Evolutionary conservation across 306 rosid genomes (phyloP), one percentile per base, ranked within the genome.

Genomic region (Betula pendula): DNA sequence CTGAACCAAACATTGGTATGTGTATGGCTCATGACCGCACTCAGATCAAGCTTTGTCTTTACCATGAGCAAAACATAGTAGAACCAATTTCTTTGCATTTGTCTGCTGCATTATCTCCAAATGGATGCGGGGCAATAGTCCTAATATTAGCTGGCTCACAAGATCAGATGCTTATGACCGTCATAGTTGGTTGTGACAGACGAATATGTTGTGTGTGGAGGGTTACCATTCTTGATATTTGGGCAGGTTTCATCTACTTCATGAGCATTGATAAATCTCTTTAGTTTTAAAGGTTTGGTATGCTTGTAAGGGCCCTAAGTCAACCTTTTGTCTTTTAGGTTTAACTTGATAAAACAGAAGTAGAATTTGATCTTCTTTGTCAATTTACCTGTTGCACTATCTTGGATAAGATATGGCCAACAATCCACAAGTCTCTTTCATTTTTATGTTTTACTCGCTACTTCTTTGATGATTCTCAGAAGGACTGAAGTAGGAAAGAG

Each of bases 51-150:
- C 42, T 15, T 60, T 60, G 16, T 60, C 68, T 60, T 31, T 60
- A 60, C 3, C n/a, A 29, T 60, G 8, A 19, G 8, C 14, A 60
- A 29, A 60, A 29, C 40, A 29, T 60, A 12, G 8, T 25, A 25
- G 65, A 38, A 38, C 27, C 16, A 24, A 56, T 56, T 38, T 52
- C 19, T 72, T 48, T 8, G 58, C 35, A 40, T 63, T 19, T 42
- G 33, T 73, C 44, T 60, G n/a, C 55, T 79, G 49, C 55, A 8
- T 73, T 82, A 72, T 53, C 70, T 59, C 69, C n/a, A 31, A 71
- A 29, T 51, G 76, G 76, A 79, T 31, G 78, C n/a, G n/a, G n/a
- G n/a, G n/a, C n/a, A n/a, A n/a, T n/a, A n/a, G n/a, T n/a, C n/a
- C n/a, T n/a, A n/a, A n/a, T n/a, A 49, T 22, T 78, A 53, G 77